These are phyloP conservation scores for Pythium myriotylum DNA, from an alignment of 352 stramenopile species.

Conservation along the genomic window DNA sequence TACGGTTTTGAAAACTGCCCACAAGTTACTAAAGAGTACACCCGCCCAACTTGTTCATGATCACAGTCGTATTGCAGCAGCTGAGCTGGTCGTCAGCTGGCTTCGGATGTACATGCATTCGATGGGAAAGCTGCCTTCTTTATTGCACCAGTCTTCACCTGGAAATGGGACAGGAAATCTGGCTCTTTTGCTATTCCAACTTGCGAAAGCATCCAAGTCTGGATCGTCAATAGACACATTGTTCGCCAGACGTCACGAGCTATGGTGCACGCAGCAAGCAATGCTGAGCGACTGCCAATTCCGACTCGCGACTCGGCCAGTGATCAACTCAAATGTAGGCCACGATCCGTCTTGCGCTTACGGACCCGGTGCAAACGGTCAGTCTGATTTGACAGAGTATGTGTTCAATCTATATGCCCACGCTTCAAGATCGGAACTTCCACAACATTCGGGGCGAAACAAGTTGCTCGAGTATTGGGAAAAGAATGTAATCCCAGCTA, in stretches of 20 bases:
- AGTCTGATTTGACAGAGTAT: slow-evolving; percentile 43
- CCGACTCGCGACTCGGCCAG: slow-evolving; percentile 45
- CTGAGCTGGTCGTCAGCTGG: slow-evolving; percentile 53
- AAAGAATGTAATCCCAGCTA: slow-evolving; percentile 83
- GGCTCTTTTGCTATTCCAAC: slow-evolving; percentile 56
- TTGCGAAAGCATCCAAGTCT: slow-evolving; percentile 58
- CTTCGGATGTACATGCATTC: slow-evolving; percentile 59
- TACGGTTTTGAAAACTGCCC: slow-evolving; percentile 24
- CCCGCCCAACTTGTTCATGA: slow-evolving; percentile 4
- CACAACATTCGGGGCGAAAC: slow-evolving; percentile 71
- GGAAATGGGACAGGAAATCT: slow-evolving; percentile 69
- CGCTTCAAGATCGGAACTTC: slow-evolving; percentile 58
- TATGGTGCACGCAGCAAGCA: slow-evolving; percentile 52
- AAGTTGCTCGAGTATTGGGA: slow-evolving; percentile 87
- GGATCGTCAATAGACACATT: slow-evolving; percentile 39
- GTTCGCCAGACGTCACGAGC: slow-evolving; percentile 19
- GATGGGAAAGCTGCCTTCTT: slow-evolving; percentile 43
- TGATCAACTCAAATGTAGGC: slow-evolving; percentile 36
- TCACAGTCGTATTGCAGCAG: slow-evolving; percentile 15
- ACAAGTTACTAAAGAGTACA: slow-evolving; percentile 23
- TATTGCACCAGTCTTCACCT: slow-evolving; percentile 59
- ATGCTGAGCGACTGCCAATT: slow-evolving; percentile 43
- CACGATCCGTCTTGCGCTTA: slow-evolving; percentile 38
- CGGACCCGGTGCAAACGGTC: slow-evolving; percentile 27
- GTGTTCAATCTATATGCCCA: slow-evolving; percentile 79